These are phyloP conservation scores for Volvox africanus DNA, from an alignment of 139 green algal genomes.

Conservation along the genomic window DNA sequence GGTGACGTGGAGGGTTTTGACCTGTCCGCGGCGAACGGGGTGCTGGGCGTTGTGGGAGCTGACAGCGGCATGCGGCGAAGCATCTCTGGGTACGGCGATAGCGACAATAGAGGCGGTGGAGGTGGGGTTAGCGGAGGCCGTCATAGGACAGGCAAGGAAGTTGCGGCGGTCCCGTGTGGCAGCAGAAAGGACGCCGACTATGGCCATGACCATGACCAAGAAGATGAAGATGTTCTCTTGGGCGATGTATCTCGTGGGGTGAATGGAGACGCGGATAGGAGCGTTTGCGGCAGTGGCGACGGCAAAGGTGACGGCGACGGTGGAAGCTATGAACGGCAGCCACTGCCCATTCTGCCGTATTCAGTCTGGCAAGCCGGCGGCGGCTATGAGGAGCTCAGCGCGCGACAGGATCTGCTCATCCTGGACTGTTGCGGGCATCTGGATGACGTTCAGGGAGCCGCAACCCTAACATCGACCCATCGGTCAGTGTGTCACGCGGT, in stretches of 20 bases:
- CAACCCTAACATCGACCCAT: not conserved
- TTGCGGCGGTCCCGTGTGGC: too few species aligned
- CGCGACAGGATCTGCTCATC: not conserved
- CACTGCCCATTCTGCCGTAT: slow-evolving; percentile 47
- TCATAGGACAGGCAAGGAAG: too few species aligned
- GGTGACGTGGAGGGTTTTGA: slow-evolving; percentile 44
- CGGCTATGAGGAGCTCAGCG: slow-evolving; percentile 51
- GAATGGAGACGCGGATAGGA: too few species aligned
- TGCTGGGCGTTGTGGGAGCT: slow-evolving; percentile 49
- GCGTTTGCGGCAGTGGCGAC: not conserved
- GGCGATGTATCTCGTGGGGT: too few species aligned
- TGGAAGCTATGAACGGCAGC: not conserved
- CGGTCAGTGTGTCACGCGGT: slow-evolving; percentile 33
- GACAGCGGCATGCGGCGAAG: not conserved
- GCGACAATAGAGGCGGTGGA: too few species aligned
- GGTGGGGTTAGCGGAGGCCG: too few species aligned
- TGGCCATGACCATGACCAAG: not conserved
- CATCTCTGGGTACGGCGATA: not conserved
- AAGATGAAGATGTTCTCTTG: too few species aligned
- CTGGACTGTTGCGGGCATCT: slow-evolving; percentile 42
- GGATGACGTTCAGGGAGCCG: slow-evolving; percentile 22
- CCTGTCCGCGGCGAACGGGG: slow-evolving; percentile 48
- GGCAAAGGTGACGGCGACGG: not conserved
- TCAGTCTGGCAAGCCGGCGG: slow-evolving; percentile 55
- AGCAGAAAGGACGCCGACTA: not conserved